These are phyloP conservation scores for Plantago coronopus DNA, from an alignment of 305 asterid genomes.

Conservation along the genomic window DNA sequence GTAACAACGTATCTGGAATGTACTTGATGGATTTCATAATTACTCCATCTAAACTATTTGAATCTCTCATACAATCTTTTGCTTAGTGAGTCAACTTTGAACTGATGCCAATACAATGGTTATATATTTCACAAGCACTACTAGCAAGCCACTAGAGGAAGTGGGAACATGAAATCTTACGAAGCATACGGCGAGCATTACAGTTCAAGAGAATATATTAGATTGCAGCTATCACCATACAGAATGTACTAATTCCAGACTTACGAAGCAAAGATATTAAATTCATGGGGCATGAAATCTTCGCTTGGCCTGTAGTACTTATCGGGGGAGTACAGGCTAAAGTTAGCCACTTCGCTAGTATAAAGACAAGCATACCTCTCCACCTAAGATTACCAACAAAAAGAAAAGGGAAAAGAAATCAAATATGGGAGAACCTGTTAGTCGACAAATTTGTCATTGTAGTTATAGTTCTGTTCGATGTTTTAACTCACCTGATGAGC, in stretches of 20 bases:
- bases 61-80: too few relatives aligned
- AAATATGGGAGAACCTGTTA: not conserved
- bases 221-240: not conserved
- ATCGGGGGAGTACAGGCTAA: conserved; percentile 82
- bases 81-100: too few relatives aligned
- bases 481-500: conserved; percentile 80
- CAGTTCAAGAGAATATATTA: not conserved
- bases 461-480: not conserved
- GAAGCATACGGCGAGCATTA: not conserved
- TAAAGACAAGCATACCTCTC: conserved; percentile 98
- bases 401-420: conserved; percentile 1
- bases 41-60: too few relatives aligned
- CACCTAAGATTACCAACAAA: conserved; percentile 41
- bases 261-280: conserved; percentile 54
- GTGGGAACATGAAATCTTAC: not conserved
- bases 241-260: not conserved
- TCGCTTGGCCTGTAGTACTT: conserved; percentile 90
- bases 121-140: not conserved
- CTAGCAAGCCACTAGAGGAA: not conserved
- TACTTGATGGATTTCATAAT: too few relatives aligned
- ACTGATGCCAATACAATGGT: not conserved
- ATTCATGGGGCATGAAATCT: conserved; percentile 98
- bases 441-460: not conserved
- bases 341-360: conserved; percentile 75
- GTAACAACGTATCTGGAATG: too few relatives aligned